Evolutionary conservation across 768 basidiomycete species (phyloP).

Genomic region (Thelephora ganbajun): DNA sequence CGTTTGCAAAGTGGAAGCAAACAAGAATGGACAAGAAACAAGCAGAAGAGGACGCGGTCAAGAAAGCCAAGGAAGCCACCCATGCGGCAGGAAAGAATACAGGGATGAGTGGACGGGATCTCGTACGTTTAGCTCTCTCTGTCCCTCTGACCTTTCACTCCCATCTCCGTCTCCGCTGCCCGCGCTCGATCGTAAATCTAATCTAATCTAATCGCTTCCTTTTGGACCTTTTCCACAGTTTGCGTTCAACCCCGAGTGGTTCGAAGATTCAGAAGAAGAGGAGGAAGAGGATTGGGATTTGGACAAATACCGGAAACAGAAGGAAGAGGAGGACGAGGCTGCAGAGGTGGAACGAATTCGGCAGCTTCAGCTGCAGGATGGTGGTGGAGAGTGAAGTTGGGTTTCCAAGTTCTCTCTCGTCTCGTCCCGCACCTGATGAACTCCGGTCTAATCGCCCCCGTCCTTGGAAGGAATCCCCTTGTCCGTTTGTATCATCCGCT

Average conservation of each 20-base stretch:
- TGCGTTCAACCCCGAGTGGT: slow-evolving; percentile 94
- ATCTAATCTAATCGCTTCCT: slow-evolving; percentile 2
- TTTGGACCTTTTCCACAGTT: slow-evolving; percentile 35
- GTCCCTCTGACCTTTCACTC: not conserved
- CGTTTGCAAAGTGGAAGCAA: slow-evolving; percentile 91
- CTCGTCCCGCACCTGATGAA: too few species aligned
- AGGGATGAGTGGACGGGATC: slow-evolving; percentile 92
- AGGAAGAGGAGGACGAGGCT: slow-evolving; percentile 44
- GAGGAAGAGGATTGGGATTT: slow-evolving; percentile 36
- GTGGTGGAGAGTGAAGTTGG: slow-evolving; percentile 7
- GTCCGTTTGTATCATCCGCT: too few species aligned
- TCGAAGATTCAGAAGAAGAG: slow-evolving; percentile 57
- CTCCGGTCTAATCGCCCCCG: too few species aligned
- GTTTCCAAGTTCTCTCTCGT: too few species aligned
- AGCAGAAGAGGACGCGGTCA: slow-evolving; percentile 70
- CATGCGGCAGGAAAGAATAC: slow-evolving; percentile 76
- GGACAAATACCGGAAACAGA: slow-evolving; percentile 41
- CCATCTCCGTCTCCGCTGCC: not conserved
- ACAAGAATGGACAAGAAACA: slow-evolving; percentile 91
- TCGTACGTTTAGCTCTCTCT: slow-evolving; percentile 36
- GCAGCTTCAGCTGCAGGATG: slow-evolving; percentile 23
- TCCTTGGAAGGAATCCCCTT: too few species aligned
- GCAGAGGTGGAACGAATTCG: slow-evolving; percentile 41
- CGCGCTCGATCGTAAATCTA: too few species aligned
- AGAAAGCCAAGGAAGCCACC: slow-evolving; percentile 72